Conservation (phyloP, 116 monocot genomes). For the Cymodocea nodosa region DNA sequence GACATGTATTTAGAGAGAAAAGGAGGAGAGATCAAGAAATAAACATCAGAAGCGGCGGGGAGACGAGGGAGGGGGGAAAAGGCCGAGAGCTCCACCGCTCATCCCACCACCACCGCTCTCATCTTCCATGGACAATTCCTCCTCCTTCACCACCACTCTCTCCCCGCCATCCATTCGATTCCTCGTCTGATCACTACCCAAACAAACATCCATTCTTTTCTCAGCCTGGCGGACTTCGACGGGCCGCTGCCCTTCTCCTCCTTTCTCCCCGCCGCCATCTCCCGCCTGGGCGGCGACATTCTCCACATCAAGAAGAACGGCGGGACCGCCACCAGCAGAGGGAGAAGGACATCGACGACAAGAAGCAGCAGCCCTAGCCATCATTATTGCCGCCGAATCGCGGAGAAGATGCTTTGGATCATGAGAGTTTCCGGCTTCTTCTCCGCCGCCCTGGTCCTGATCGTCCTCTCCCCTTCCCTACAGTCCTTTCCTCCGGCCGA, state of each 20-base stretch:
- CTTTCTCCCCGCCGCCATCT: not conserved
- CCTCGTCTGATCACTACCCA: not conserved
- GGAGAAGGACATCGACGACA: no score
- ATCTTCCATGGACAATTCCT: not conserved
- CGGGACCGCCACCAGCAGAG: not conserved
- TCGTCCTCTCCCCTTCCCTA: constrained; percentile 81
- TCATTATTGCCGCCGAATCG: not conserved
- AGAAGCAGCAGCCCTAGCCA: not conserved
- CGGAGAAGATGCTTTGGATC: constrained; percentile 51
- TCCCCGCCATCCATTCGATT: not conserved
- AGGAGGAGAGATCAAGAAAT: no score
- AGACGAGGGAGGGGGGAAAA: not conserved
- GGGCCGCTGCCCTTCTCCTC: constrained; percentile 2
- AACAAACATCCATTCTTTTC: not conserved
- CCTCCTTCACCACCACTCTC: constrained; percentile 1
- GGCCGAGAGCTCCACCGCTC: not conserved
- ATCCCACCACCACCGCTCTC: not conserved
- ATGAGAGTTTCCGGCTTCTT: constrained; percentile 62
- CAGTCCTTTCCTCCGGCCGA: constrained; percentile 92
- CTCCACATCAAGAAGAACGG: not conserved
- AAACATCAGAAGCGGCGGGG: no score
- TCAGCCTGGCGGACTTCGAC: constrained; percentile 15
- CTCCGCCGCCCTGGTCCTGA: constrained; percentile 38
- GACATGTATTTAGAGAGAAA: no score
- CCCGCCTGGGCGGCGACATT: not conserved